Evolutionary conservation across 2,329 filamentous ascomycete genomes (phyloP), one percentile per base, ranked within the genome.

Genomic region (Biscogniauxia mediterranea): DNA sequence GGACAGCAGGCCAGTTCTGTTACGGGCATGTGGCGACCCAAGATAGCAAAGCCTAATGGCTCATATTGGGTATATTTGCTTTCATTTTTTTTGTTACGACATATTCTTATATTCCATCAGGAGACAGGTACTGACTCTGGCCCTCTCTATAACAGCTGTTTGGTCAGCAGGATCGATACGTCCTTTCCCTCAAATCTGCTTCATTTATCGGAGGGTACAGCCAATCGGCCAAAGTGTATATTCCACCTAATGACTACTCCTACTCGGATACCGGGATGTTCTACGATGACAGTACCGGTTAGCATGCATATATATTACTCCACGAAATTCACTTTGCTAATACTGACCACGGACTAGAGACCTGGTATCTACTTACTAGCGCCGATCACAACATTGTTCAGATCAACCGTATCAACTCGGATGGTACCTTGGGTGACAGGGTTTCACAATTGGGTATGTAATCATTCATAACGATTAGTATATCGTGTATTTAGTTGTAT

Each of bases 211-310:
- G 73, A 0, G 71, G 70, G 3, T 78, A 78, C 51, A 59, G 56
- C 6, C 66, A 73, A 42, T 68, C 69, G 2, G 67, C 69, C 9
- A 76, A 76, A 57, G 73, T 76, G 1, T 66, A 72, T 23, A 68
- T 78, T 1, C 77, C 76, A 3, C 76, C 76, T 15, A 73, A 70
- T 55, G 66, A 68, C 51, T 78, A 77, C 64, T 71, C 72, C 1
- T 78, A 78, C 59, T 76, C 73, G 1, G 76, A 78, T 55, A 77
- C 75, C 6, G 77, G 76, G 8, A 78, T 79, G 73, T 78, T 77
- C 59, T 61, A 68, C 13, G 77, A 79, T 58, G 70, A 74, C 20
- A 67, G 62, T 56, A 59, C 64, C 5, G 52, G 69, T 69, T 54
- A 62, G 61, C 17, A 5, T 19, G 50, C n/a, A 8, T 4, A 15